Evolutionary conservation across 75 land plant species (phyloP), one percentile per base, ranked within the genome.

Genomic region (Ceratopteris richardii): DNA sequence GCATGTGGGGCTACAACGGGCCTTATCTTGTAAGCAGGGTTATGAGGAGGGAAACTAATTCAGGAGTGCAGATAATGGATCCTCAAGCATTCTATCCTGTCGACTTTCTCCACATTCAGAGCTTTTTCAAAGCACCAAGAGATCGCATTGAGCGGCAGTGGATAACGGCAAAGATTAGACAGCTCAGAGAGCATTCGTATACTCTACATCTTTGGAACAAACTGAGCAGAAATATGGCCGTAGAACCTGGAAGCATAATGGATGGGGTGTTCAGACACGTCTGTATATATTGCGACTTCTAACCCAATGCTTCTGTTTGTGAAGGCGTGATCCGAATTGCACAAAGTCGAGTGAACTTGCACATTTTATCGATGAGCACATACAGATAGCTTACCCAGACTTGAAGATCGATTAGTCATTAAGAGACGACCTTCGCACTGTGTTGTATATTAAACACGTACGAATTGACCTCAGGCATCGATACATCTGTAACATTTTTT

Each of bases 1-100:
- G 68, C 43, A 83, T 66, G 30, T 89, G 95, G 95, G 95, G 95
- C 0, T 80, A 86, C 63, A 89, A 90, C 54, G 96, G 91, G 10
- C 97, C 97, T 0, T 81, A 83, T 37, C 60, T 91, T 25, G 85
- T 86, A 9, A 81, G 88, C 0, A 71, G 97, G 21, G 95, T 89
- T 11, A 16, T 60, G 0, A 28, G 14, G 21, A 44, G 29, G 1
- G 0, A 27, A 20, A 0, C 65, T 19, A n/a, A 23, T 19, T 69
- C 22, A 39, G 63, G 65, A 27, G 64, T 80, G 53, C 60, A 62
- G 0, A 55, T 81, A 0, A 29, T 87, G 67, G 85, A 87, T 0
- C 82, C 82, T 0, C 24, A 44, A 39, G 82, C 82, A 0, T 87
- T 91, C 40, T 91, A 87, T 42, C 92, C 97, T 0, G 97, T 83